Evolutionary conservation across 192 early-diverging fungal genomes (phyloP), one percentile per base, ranked within the genome.

Genomic region (Coemansia asiatica): DNA sequence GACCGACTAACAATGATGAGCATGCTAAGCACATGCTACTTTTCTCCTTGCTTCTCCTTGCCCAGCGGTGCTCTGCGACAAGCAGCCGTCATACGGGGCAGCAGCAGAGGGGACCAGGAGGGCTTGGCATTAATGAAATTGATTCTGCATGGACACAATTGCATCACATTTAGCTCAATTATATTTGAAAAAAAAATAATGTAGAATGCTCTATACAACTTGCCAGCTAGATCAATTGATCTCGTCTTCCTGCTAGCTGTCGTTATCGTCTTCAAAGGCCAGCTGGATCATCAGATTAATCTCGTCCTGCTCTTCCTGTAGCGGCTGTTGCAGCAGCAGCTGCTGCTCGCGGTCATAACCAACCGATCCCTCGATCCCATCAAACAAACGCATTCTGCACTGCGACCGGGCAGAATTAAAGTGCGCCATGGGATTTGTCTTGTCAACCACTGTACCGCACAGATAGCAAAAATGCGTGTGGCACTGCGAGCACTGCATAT

Each of bases 391-490:
- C 64, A 48, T 53, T 12, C 60, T 59, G 70, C 70, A 72, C 2
- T 15, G 8, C 1, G 70, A 49, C 0, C 25, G 18, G 0, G 21
- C 25, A 19, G 21, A 19, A 6, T 65, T 65, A 29, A 72, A 72
- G 40, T 72, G 70, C 1, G 4, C 2, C 4, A 61, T 55, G n/a
- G 70, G 70, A 18, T 66, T 44, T 0, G 23, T 22, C 18, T 22
- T 44, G 2, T 60, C 40, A 7, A 72, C 10, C 15, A 26, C 26
- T 12, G 15, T 13, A 6, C 70, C 70, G 23, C 70, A 72, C 60
- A 72, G 46, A 64, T 66, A 72, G 54, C 70, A 72, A 16, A 72
- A 72, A 25, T 72, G 70, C 21, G 64, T 44, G 15, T 57, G 12
- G 47, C 70, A 72, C 51, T 61, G 51, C 22, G 57, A 22, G 46